phyloP scores from a whole-genome alignment of 1,284 basidiomycete species.

The Marasmius fiardii region DNA sequence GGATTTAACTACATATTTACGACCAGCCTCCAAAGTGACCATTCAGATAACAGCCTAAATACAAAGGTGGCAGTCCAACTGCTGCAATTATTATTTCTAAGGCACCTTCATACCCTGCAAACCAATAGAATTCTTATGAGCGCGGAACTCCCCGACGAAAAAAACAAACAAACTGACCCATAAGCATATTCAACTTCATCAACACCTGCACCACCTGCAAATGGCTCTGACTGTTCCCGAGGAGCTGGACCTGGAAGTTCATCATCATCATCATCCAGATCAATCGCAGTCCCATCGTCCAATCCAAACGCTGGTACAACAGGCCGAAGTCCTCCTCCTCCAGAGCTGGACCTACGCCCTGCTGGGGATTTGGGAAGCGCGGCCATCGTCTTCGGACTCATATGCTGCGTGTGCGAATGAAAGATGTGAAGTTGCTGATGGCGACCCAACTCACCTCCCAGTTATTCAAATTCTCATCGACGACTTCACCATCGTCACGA shows the following conservation, averaged over 20 bases:
- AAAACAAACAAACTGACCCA: slow-evolving; percentile 48
- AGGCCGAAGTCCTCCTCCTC: slow-evolving; percentile 77
- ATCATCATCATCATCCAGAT: slow-evolving; percentile 58
- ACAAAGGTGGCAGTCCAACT: no score
- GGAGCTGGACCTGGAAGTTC: slow-evolving; percentile 71
- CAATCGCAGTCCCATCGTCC: slow-evolving; percentile 61
- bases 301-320: slow-evolving; percentile 79
- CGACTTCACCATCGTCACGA: slow-evolving; percentile 57
- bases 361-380: slow-evolving; percentile 86
- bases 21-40: no score
- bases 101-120: no score
- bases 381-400: slow-evolving; percentile 92
- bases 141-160: no score
- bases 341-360: slow-evolving; percentile 76
- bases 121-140: no score
- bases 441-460: slow-evolving; percentile 82
- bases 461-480: slow-evolving; percentile 83
- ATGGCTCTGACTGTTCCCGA: slow-evolving; percentile 61
- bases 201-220: slow-evolving; percentile 74
- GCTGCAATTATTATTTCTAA: no score
- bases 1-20: no score
- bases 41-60: no score
- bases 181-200: slow-evolving; percentile 87
- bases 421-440: slow-evolving; percentile 3
- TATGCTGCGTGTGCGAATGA: slow-evolving; percentile 54